Evolutionary conservation across 371 early-diverging fungal genomes (phyloP).

Genomic region (Lichtheimia ornata): DNA sequence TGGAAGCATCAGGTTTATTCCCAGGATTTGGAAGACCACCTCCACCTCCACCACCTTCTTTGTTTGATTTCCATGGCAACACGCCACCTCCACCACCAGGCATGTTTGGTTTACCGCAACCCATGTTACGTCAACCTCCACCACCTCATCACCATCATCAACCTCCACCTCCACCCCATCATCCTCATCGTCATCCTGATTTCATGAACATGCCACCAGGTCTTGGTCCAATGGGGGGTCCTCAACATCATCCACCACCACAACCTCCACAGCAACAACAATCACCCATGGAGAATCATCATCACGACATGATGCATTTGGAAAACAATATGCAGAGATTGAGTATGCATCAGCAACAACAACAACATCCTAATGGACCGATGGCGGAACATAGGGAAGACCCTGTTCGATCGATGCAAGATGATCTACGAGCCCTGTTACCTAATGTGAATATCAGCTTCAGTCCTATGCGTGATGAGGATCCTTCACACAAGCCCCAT

Average conservation of each 20-base stretch:
- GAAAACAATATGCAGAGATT: slow-evolving; percentile 7
- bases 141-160: slow-evolving; percentile 3
- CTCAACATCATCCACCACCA: too few relatives aligned
- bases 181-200: slow-evolving; percentile 15
- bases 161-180: slow-evolving; percentile 31
- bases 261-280: too few relatives aligned
- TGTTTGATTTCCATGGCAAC: slow-evolving; percentile 18
- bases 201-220: slow-evolving; percentile 21
- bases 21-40: slow-evolving; percentile 22
- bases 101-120: slow-evolving; percentile 25
- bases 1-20: slow-evolving; percentile 50
- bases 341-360: slow-evolving; percentile 7
- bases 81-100: slow-evolving; percentile 21
- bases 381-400: background rate
- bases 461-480: slow-evolving; percentile 41
- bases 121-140: background rate
- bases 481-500: slow-evolving; percentile 8
- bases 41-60: slow-evolving; percentile 14
- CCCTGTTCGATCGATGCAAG: slow-evolving; percentile 37
- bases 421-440: slow-evolving; percentile 66
- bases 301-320: slow-evolving; percentile 6
- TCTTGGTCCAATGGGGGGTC: slow-evolving; percentile 6
- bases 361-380: background rate
- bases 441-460: slow-evolving; percentile 75
- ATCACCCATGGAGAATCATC: background rate